Conservation (phyloP, 2,329 filamentous ascomycete genomes). For the Rhynchosporium secalis region DNA sequence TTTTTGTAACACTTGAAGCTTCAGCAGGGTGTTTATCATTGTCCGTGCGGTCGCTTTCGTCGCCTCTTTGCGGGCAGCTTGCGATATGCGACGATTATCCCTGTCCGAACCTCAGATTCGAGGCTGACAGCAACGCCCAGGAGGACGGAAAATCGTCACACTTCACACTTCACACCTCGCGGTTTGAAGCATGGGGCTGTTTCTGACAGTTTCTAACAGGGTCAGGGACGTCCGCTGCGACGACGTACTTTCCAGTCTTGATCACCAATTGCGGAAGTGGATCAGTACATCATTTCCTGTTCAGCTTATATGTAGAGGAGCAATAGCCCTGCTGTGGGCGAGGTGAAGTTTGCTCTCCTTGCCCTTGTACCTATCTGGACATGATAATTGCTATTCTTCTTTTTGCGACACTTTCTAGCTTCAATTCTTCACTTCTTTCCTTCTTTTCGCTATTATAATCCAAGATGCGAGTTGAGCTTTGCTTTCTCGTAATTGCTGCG, state of each 20-base stretch:
- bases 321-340: neutral
- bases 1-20: slow-evolving; percentile 24
- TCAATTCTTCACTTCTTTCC: neutral
- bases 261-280: slow-evolving; percentile 1
- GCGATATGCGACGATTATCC: slow-evolving; percentile 5
- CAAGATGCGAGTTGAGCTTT: slow-evolving; percentile 17
- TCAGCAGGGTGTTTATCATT: slow-evolving; percentile 15
- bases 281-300: neutral
- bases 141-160: slow-evolving; percentile 1
- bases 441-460: slow-evolving; percentile 9
- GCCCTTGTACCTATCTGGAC: neutral
- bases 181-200: slow-evolving; percentile 18
- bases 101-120: neutral
- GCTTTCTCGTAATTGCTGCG: slow-evolving; percentile 14
- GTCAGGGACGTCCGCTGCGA: neutral
- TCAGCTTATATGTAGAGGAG: slow-evolving; percentile 7
- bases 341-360: slow-evolving; percentile 1
- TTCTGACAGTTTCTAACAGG: slow-evolving; percentile 20
- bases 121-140: neutral
- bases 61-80: slow-evolving; percentile 13
- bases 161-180: neutral
- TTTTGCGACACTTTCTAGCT: neutral
- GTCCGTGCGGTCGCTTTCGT: slow-evolving; percentile 18
- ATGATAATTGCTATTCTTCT: neutral
- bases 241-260: neutral